These are phyloP conservation scores for Plasmodium ovale DNA, from an alignment of 169 alveolate genomes.

Conservation along the genomic window DNA sequence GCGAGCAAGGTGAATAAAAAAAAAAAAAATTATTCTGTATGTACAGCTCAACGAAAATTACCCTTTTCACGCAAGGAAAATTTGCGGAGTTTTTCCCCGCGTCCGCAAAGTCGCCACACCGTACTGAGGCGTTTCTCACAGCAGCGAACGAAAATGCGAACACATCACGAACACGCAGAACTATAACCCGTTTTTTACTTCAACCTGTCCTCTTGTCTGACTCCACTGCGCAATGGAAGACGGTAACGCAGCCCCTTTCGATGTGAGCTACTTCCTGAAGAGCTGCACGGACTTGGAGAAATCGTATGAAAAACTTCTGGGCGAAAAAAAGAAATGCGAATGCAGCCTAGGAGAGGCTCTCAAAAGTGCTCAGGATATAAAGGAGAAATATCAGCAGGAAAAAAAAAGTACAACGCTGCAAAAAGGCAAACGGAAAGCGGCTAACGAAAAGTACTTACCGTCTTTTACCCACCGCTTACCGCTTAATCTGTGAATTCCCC, in stretches of 20 bases:
- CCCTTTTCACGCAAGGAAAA: too few species aligned
- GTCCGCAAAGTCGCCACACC: too few species aligned
- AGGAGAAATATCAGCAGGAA: slow-evolving; percentile 72
- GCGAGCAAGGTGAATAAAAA: background rate
- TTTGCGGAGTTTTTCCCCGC: too few species aligned
- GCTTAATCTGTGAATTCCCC: background rate
- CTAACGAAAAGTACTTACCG: background rate
- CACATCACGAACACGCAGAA: too few species aligned
- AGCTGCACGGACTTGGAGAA: slow-evolving; percentile 59
- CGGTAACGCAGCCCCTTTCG: slow-evolving; percentile 5
- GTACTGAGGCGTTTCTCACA: too few species aligned
- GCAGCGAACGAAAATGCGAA: too few species aligned
- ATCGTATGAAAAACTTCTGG: slow-evolving; percentile 56
- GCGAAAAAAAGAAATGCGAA: slow-evolving; percentile 57
- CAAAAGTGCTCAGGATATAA: slow-evolving; percentile 29
- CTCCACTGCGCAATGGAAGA: slow-evolving; percentile 34
- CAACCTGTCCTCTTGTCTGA: too few species aligned
- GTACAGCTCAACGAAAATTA: too few species aligned
- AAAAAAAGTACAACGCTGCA: slow-evolving; percentile 42
- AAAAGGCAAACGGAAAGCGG: slow-evolving; percentile 6
- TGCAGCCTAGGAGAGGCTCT: slow-evolving; percentile 26
- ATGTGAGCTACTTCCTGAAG: slow-evolving; percentile 49
- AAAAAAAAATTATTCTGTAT: background rate
- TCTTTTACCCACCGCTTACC: background rate
- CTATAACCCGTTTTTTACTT: too few species aligned